Evolutionary conservation across 257 asterid genomes (phyloP), one percentile per base, ranked within the genome.

Genomic region (Orobanche coerulescens): DNA sequence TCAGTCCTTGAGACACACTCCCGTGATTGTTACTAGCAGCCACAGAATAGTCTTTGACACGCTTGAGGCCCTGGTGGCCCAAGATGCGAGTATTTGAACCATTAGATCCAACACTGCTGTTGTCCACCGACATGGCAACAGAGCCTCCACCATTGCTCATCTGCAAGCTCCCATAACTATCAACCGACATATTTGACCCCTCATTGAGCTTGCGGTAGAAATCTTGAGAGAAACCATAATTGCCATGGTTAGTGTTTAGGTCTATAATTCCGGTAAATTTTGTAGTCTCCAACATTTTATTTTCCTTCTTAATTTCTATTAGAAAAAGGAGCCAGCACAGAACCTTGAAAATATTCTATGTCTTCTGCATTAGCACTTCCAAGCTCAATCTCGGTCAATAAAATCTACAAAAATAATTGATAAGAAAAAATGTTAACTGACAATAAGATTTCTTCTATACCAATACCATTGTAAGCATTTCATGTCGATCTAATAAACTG

Each of bases 81-180:
- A 90, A 69, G 14, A 90, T 86, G 30, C 87, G 93, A 33, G 95
- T 90, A 71, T 85, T 85, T 2, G 97, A 90, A 57, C 85, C 90
- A 68, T 81, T 86, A 11, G 95, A 86, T 14, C 95, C 97, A 42
- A 84, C 93, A 67, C 97, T 90, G 76, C 97, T 90, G 78, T 86
- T 86, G 72, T 82, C 95, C 79, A 83, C 61, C 0, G 95, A 86
- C 97, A 90, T 90, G 46, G 95, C 93, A 67, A 90, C 90, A 13
- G 97, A 90, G 39, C 95, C 94, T 65, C 97, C 97, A 16, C 95
- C 96, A 42, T 75, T 86, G 86, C 94, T 88, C 93, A 84, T 60
- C 76, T 78, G 94, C 82, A 89, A 73, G 84, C 95, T 89, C 66
- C 84, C 91, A 44, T 74, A 90, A 78, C 97, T 90, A 57, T 90